These are phyloP conservation scores for Kregervanrija delftensis DNA, from an alignment of 805 yeast species.

Conservation along the genomic window DNA sequence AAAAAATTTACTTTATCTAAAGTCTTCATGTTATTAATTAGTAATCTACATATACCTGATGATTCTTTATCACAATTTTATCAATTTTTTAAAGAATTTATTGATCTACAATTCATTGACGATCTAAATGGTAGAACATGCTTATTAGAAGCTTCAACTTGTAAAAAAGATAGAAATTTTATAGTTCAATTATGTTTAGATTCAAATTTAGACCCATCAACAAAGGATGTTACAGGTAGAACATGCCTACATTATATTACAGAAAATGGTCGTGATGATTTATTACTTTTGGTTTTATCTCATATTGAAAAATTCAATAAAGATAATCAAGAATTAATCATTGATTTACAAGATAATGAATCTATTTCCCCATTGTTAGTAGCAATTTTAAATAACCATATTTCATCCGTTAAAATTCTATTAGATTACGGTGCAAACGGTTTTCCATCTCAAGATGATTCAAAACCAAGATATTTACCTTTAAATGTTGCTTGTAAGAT, in stretches of 20 bases:
- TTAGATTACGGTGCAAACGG: constrained; percentile 44
- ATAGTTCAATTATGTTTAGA: constrained; percentile 22
- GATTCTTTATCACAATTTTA: constrained; percentile 44
- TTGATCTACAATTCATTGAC: constrained; percentile 59
- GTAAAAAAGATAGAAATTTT: constrained; percentile 20
- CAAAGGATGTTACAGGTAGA: constrained; percentile 64
- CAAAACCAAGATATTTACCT: constrained; percentile 61
- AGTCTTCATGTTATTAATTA: constrained; percentile 63
- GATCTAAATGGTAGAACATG: constrained; percentile 70
- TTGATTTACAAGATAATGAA: constrained; percentile 58
- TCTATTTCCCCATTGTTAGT: constrained; percentile 78
- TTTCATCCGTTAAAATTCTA: constrained; percentile 45
- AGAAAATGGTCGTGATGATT: constrained; percentile 42
- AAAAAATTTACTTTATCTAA: constrained; percentile 50
- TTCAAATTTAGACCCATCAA: constrained; percentile 20
- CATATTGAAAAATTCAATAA: constrained; percentile 2
- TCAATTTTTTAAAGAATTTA: constrained; percentile 40
- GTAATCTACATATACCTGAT: constrained; percentile 61
- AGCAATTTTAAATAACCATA: constrained; percentile 65
- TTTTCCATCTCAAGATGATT: constrained; percentile 40
- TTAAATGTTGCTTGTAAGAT: constrained; percentile 83
- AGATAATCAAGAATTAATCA: constrained; percentile 15
- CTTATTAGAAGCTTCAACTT: constrained; percentile 58
- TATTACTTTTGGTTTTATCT: constrained; percentile 29
- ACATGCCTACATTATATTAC: constrained; percentile 87